Evolutionary conservation across 306 rosid species (phyloP), one percentile per base, ranked within the genome.

Genomic region (Trichosanthes truncata): DNA sequence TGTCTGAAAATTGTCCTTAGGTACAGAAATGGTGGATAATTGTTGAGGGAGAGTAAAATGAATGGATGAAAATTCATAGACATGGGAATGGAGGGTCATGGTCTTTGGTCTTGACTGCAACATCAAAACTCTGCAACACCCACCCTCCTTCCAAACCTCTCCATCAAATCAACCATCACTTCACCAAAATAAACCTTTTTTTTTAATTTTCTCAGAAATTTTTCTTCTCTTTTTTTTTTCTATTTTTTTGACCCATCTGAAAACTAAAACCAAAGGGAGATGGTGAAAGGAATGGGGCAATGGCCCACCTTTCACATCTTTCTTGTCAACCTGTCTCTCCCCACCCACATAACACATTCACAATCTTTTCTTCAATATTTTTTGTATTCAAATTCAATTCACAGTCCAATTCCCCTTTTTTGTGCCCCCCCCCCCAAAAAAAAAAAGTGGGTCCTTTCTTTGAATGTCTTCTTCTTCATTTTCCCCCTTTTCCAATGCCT

Each of bases 281-380:
- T 45, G 77, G 77, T 25, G 77, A 72, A 38, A 36, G 59, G 41
- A 45, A 72, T 72, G 77, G 77, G 59, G 77, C 3, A 72, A 29
- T 45, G 77, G 77, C 77, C 77, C 77, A 46, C 77, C 57, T 46
- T 46, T 72, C 77, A 45, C 77, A 72, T 72, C 77, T 72, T 72
- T 38, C 40, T 46, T 72, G 23, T 72, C 77, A 72, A 72, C 57
- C 77, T 72, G 23, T 46, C 57, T 45, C 40, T 23, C 36, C 76
- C 76, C 76, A 69, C 53, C 55, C 18, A 40, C 52, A 40, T 18
- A 35, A 66, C 18, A 60, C 67, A 60, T 43, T 43, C 74, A 33
- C 29, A n/a, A 67, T 67, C 14, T 18, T 38, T 38, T 66, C 3
- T 7, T 65, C 48, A 60, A 9, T 25, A 55, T 6, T 33, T 9